Evolutionary conservation across 1,139 yeast species (phyloP), one percentile per base, ranked within the genome.

Genomic region (Geotrichum histeridarum): DNA sequence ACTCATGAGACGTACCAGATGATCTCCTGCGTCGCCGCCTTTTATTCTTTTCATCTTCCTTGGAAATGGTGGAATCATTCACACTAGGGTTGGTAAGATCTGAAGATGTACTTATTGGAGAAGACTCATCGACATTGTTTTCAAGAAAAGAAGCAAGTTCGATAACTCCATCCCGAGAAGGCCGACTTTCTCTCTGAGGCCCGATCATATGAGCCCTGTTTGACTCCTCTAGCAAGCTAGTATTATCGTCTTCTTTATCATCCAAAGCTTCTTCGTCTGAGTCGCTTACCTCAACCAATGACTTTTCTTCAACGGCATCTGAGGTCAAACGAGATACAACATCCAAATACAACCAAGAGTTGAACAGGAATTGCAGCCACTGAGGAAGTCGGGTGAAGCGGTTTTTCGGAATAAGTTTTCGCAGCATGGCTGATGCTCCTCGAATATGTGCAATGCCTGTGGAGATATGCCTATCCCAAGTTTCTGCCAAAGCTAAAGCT

Each of bases 361-460:
- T 82, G 69, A 82, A 80, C 50, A 83, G 69, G 58, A 80, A 80
- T 61, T 75, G 82, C 37, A 80, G 70, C 52, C 76, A 42, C 7
- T 65, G 62, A 15, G 67, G 62, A 3, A 61, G 55, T 3, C 60
- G 50, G 5, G 53, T 48, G 33, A 48, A 55, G 8, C 51, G 54
- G 36, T 59, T 59, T 38, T 55, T 51, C 4, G 57, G 55, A 14
- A 60, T 43, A 7, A 61, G 59, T 41, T 61, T 63, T 18, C 56
- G 77, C 58, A 82, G 81, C 79, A 82, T 80, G 33, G 81, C 77
- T 58, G 80, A 77, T 2, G 88, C 87, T 14, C 87, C 87, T 62
- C 79, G 79, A 58, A 82, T 73, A 69, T 82, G 88, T 1, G 85
- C 83, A 53, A 83, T 80, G 15, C 87, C 87, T 42, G 84, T 81